These are phyloP conservation scores for Scleroderma citrinum DNA, from an alignment of 768 basidiomycete genomes.

Conservation along the genomic window DNA sequence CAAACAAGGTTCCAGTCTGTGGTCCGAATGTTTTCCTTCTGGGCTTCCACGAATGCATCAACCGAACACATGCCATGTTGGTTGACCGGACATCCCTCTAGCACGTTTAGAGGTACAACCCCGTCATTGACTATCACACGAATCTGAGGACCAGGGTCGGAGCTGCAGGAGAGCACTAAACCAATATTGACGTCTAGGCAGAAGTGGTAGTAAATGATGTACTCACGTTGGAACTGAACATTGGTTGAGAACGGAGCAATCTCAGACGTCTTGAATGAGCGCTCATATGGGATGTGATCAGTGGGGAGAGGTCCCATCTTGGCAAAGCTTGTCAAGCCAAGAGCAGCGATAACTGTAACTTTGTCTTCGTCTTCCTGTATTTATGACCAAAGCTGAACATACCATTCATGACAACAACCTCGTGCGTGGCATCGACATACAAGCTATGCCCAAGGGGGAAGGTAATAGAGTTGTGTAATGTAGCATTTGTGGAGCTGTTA, in stretches of 20 bases:
- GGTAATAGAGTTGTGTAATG: slow-evolving; percentile 58
- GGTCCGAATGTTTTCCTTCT: slow-evolving; percentile 55
- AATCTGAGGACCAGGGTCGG: slow-evolving; percentile 50
- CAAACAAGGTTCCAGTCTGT: slow-evolving; percentile 73
- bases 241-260: slow-evolving; percentile 82
- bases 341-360: slow-evolving; percentile 63
- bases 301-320: slow-evolving; percentile 59
- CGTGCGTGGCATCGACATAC: slow-evolving; percentile 84
- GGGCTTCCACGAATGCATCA: slow-evolving; percentile 60
- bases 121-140: slow-evolving; percentile 83
- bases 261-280: slow-evolving; percentile 64
- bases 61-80: slow-evolving; percentile 74
- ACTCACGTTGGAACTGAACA: slow-evolving; percentile 75
- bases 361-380: neutral
- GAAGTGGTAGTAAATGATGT: neutral
- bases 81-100: slow-evolving; percentile 64
- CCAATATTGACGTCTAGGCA: slow-evolving; percentile 9
- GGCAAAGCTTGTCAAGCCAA: slow-evolving; percentile 71
- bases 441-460: slow-evolving; percentile 66
- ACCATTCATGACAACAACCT: slow-evolving; percentile 78
- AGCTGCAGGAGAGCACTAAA: slow-evolving; percentile 55
- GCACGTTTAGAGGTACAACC: slow-evolving; percentile 66
- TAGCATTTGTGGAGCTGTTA: slow-evolving; percentile 77
- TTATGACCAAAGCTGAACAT: slow-evolving; percentile 13
- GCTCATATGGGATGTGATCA: slow-evolving; percentile 55